Evolutionary conservation across 352 stramenopile species (phyloP), one percentile per base, ranked within the genome.

Genomic region (Aphanomyces invadans): DNA sequence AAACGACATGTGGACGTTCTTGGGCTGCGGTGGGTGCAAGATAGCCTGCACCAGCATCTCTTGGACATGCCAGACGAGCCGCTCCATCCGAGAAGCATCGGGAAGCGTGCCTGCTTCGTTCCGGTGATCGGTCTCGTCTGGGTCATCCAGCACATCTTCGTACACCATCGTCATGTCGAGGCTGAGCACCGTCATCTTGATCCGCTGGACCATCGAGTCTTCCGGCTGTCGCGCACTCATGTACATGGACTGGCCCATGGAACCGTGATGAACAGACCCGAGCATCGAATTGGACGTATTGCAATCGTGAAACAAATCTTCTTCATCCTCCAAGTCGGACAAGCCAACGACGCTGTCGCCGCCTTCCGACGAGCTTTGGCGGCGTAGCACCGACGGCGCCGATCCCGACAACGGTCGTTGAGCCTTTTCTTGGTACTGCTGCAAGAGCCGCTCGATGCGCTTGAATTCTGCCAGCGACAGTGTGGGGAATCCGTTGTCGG

Each of bases 191-290:
- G 93, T 85, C 3, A 92, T 17, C 65, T 95, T 95, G 26, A 90
- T 62, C 15, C 82, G 76, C 21, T 73, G 88, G 9, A 74, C 71
- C 3, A 92, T 74, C 61, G 74, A 76, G 31, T 78, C 72, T 19
- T 81, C 73, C 4, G 78, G 77, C 54, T 77, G 89, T 29, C 84
- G 68, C 38, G 83, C 84, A 29, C 84, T 93, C 29, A 83, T 78
- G 64, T 95, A 95, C 75, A 95, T 88, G 1, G 86, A 95, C 66
- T 91, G 80, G 0, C 72, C 73, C 78, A 95, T 85, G 57, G 79
- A 65, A 67, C 68, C 85, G n/a, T n/a, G n/a, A n/a, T n/a, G n/a
- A n/a, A n/a, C n/a, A n/a, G n/a, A n/a, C n/a, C n/a, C n/a, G n/a
- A n/a, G n/a, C n/a, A n/a, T n/a, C n/a, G n/a, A n/a, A n/a, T n/a